Conservation (phyloP, 2,329 filamentous ascomycete genomes). For the Colletotrichum tabaci region DNA sequence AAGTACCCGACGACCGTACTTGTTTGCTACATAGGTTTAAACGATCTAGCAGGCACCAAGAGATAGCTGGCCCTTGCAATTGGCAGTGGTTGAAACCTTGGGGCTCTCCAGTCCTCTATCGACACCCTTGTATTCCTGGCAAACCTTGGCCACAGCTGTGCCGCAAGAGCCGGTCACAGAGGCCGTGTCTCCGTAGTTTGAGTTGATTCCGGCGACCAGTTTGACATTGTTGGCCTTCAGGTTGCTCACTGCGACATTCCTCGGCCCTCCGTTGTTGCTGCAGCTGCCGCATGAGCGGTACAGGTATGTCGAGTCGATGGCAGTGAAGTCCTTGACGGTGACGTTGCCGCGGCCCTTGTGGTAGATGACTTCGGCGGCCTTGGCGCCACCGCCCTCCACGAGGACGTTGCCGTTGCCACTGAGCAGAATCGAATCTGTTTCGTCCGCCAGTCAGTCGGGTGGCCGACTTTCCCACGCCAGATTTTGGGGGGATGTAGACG, state of each 20-base stretch:
- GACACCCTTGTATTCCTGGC: conserved; percentile 44
- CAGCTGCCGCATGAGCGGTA: conserved; percentile 63
- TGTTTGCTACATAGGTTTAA: too few relatives aligned
- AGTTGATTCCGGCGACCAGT: conserved; percentile 60
- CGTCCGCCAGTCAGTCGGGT: too few relatives aligned
- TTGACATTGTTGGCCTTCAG: conserved; percentile 38
- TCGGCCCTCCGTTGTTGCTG: conserved; percentile 43
- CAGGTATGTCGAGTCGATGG: conserved; percentile 58
- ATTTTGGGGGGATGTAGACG: too few relatives aligned
- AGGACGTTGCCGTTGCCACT: conserved; percentile 38
- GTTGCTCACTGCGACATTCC: conserved; percentile 41
- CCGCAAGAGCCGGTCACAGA: conserved; percentile 45
- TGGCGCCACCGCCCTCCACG: conserved; percentile 52
- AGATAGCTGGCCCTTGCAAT: conserved; percentile 41
- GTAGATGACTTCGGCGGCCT: conserved; percentile 52
- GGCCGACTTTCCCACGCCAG: too few relatives aligned
- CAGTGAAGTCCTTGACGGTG: conserved; percentile 52
- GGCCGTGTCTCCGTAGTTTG: conserved; percentile 52
- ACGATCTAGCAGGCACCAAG: conserved; percentile 26
- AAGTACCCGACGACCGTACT: too few relatives aligned
- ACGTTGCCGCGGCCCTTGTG: conserved; percentile 54
- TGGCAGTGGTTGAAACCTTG: conserved; percentile 42
- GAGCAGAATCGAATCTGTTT: conserved; percentile 30
- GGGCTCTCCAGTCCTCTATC: conserved; percentile 35
- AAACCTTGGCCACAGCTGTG: conserved; percentile 41